phyloP scores from a whole-genome alignment of 441 rosid species.

The Erodium moschatum region DNA sequence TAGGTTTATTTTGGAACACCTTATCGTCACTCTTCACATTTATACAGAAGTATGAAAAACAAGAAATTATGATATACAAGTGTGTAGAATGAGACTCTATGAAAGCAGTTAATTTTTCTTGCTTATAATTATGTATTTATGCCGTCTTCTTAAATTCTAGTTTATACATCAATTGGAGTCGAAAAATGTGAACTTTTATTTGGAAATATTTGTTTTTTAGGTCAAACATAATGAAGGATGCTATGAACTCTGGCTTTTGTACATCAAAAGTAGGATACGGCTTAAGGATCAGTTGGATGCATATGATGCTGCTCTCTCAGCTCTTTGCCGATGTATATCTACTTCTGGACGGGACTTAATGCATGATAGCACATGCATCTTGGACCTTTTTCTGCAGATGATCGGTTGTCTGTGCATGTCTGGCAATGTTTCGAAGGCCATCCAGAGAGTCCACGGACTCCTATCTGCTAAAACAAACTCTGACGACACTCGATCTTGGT shows the following conservation, averaged over 20 bases:
- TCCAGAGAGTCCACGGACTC: constrained; percentile 40
- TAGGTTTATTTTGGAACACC: not conserved
- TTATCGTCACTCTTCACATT: not conserved
- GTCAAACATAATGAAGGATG: constrained; percentile 58
- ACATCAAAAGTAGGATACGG: constrained; percentile 67
- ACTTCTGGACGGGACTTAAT: constrained; percentile 31
- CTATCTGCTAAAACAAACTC: constrained; percentile 37
- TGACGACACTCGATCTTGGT: constrained; percentile 49
- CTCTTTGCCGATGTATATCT: constrained; percentile 47
- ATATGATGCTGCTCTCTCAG: constrained; percentile 59
- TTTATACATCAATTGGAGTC: constrained; percentile 11
- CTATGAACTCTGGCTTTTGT: constrained; percentile 83
- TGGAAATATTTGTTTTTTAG: constrained; percentile 48
- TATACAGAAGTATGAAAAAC: not conserved
- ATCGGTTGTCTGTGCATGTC: constrained; percentile 66
- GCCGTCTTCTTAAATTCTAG: not conserved
- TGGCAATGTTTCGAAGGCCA: constrained; percentile 58
- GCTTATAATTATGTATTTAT: constrained; percentile 5
- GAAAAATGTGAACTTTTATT: constrained; percentile 25
- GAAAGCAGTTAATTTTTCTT: not conserved
- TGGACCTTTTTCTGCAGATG: constrained; percentile 89
- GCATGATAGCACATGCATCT: constrained; percentile 66
- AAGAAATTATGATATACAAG: not conserved
- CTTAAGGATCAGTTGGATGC: constrained; percentile 64
- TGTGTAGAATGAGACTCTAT: not conserved